Evolutionary conservation across 1,284 basidiomycete genomes (phyloP), one percentile per base, ranked within the genome.

Genomic region (Cutaneotrichosporon cavernicola): DNA sequence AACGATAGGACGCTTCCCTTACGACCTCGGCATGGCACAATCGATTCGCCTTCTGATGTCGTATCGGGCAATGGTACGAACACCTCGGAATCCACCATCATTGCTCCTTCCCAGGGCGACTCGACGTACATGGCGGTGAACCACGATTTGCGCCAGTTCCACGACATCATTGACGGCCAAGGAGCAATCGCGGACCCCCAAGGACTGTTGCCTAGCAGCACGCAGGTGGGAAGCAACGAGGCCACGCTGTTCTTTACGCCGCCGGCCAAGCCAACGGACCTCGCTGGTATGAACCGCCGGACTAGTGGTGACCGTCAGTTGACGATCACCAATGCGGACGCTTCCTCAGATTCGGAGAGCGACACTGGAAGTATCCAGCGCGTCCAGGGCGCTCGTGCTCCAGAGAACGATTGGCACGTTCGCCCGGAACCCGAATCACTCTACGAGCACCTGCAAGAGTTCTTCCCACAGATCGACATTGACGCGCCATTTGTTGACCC

Each of bases 401-500:
- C 43, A 8, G 58, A 63, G 38, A 30, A 40, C 43, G 50, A 60
- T n/a, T 66, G 65, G 65, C 52, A 63, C 10, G 47, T 66, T 26
- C 90, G 97, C 74, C 97, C 97, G 14, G 88, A 90, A 36, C 89
- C 95, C 0, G 97, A 99, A 76, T 90, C 92, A 73, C 89, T 99
- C 61, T 94, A 95, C 78, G 91, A 98, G 63, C 88, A 91, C 62
- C 85, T 99, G 8, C 92, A 98, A 73, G 88, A 91, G 69, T 97
- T 92, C 83, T 99, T 99, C 85, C 95, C 95, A 0, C 89, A 91
- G 70, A 92, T 97, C 76, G 95, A 99, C 76, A 86, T 99, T 58
- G 97, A 99, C 81, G 90, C 92, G 76, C 96, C 96, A 1, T 89
- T 99, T 64, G 90, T 98, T 63, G 95, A 98, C 69, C 61, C 65